Percentiles rank a stretch among this genome's conserved stretches.
Evolutionary conservation across 352 stramenopile genomes (phyloP).

Genomic region (Pythium pyrilobum): DNA sequence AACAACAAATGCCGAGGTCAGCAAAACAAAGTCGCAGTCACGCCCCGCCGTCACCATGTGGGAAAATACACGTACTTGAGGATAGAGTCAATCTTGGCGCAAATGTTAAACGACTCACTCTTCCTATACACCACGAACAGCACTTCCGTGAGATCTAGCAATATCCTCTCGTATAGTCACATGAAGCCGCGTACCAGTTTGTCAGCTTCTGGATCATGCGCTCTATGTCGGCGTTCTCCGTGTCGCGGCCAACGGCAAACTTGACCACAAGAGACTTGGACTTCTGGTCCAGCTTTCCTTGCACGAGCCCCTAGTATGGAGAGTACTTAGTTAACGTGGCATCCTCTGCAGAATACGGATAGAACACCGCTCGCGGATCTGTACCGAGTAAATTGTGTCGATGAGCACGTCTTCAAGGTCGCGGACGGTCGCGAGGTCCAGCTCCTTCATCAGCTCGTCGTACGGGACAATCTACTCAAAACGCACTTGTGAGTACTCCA

Average conservation of each 20-base stretch:
- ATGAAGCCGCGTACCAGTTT: constrained; percentile 48
- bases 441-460: constrained; percentile 59
- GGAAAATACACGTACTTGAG: constrained; percentile 49
- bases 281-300: constrained; percentile 90
- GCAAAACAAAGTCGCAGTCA: too few species aligned
- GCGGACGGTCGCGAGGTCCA: constrained; percentile 76
- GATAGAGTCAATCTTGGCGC: constrained; percentile 63
- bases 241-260: constrained; percentile 86
- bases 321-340: background rate
- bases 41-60: too few species aligned
- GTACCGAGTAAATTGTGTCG: constrained; percentile 89
- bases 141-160: background rate
- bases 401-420: constrained; percentile 92
- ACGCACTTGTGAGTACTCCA: too few species aligned
- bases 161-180: too few species aligned
- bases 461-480: constrained; percentile 73
- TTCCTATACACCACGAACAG: constrained; percentile 29
- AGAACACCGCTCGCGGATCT: background rate
- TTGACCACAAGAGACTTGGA: constrained; percentile 75
- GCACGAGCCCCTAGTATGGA: constrained; percentile 60
- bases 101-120: constrained; percentile 47
- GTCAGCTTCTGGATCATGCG: constrained; percentile 86
- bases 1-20: too few species aligned
- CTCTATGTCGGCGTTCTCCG: constrained; percentile 78
- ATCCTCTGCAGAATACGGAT: too few species aligned